Percentiles rank a stretch among this genome's conserved stretches.
These are phyloP conservation scores for Globisporangium viniferum DNA, from an alignment of 352 stramenopile species.

Conservation along the genomic window DNA sequence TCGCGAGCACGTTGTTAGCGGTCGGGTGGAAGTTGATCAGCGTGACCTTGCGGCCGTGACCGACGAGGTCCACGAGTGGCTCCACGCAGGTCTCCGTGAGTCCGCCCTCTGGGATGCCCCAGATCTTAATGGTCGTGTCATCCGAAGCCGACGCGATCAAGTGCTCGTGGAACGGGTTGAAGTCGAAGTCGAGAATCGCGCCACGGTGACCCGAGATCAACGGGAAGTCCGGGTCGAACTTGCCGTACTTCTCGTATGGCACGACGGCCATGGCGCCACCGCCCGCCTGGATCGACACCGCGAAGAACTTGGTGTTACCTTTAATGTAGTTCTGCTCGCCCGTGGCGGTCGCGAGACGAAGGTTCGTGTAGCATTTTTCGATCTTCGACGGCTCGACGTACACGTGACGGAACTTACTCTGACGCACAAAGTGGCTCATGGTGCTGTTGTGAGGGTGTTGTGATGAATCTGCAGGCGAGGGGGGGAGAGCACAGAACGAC, in stretches of 20 bases:
- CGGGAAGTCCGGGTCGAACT: slow-evolving; percentile 93
- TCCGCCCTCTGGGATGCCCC: slow-evolving; percentile 94
- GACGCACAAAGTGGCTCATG: slow-evolving; percentile 95
- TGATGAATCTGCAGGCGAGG: neutral
- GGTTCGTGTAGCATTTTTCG: slow-evolving; percentile 89
- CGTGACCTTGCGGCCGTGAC: slow-evolving; percentile 96
- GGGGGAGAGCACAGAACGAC: neutral
- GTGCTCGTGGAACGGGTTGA: slow-evolving; percentile 97
- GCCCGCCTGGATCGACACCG: slow-evolving; percentile 90
- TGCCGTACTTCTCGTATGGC: slow-evolving; percentile 92
- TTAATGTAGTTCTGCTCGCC: slow-evolving; percentile 99
- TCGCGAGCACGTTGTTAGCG: slow-evolving; percentile 96
- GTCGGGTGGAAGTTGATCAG: slow-evolving; percentile 98
- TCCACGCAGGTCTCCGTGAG: slow-evolving; percentile 94
- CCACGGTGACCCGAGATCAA: slow-evolving; percentile 95
- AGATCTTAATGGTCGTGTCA: slow-evolving; percentile 98
- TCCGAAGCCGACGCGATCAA: slow-evolving; percentile 96
- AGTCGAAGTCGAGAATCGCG: slow-evolving; percentile 98
- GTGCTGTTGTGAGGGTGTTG: slow-evolving; percentile 19
- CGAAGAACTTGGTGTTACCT: slow-evolving; percentile 99
- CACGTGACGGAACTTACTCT: slow-evolving; percentile 98
- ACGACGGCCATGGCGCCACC: slow-evolving; percentile 92
- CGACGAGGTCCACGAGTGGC: slow-evolving; percentile 94
- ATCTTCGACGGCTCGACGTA: slow-evolving; percentile 96
- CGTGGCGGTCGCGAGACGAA: slow-evolving; percentile 95